These are phyloP conservation scores for Calcarisporium arbuscula DNA, from an alignment of 2,329 filamentous ascomycete species.

Conservation along the genomic window DNA sequence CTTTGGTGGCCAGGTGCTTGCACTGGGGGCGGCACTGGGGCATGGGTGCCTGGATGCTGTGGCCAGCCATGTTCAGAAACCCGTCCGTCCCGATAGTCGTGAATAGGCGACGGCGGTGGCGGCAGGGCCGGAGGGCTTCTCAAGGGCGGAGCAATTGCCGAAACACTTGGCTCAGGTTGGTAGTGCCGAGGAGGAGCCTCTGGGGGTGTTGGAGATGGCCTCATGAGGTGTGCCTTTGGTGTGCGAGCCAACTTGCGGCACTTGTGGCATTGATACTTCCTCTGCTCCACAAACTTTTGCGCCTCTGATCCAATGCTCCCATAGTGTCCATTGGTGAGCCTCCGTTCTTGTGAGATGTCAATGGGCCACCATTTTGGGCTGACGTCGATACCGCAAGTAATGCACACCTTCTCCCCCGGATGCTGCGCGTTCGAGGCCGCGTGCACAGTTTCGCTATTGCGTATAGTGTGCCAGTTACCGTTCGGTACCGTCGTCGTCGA, in stretches of 20 bases:
- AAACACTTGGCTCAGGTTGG: conserved; percentile 11
- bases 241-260: conserved; percentile 53
- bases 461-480: conserved; percentile 11
- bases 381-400: conserved; percentile 61
- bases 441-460: conserved; percentile 20
- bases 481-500: conserved; percentile 41
- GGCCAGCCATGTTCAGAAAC: conserved; percentile 18
- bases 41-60: conserved; percentile 16
- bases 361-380: conserved; percentile 70
- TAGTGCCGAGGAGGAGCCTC: conserved; percentile 11
- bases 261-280: conserved; percentile 68
- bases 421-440: conserved; percentile 23
- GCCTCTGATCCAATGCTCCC: conserved; percentile 48
- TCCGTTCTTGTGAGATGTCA: conserved; percentile 44
- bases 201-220: conserved; percentile 13
- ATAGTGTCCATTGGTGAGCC: conserved; percentile 44
- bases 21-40: conserved; percentile 2
- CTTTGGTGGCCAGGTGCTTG: no score
- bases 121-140: conserved; percentile 21
- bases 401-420: conserved; percentile 49
- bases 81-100: conserved; percentile 19
- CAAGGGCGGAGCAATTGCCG: conserved; percentile 15
- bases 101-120: conserved; percentile 17
- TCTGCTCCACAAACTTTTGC: conserved; percentile 52
- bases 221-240: conserved; percentile 23